Percentiles rank a stretch among this genome's conserved stretches.
Evolutionary conservation across 148 eudicot species (phyloP).

Genomic region (Camellia granthamiana): DNA sequence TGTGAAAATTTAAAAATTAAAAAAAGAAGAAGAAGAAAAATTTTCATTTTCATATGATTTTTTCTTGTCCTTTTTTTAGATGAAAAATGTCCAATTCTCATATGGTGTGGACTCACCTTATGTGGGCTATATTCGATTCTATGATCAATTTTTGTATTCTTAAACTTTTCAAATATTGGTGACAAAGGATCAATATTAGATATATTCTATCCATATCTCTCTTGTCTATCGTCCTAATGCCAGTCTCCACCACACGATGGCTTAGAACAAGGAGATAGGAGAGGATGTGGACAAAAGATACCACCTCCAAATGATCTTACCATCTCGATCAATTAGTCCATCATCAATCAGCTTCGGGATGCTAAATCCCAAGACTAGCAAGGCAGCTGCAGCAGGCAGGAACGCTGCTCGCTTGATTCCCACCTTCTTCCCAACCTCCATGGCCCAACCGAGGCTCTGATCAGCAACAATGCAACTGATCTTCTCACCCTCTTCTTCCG

Average conservation of each 20-base stretch:
- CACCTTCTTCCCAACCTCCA: constrained; percentile 23
- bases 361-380: constrained; percentile 17
- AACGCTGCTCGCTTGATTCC: constrained; percentile 22
- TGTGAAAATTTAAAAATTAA: too few relatives aligned
- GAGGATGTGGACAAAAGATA: too few relatives aligned
- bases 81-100: too few relatives aligned
- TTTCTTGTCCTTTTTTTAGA: too few relatives aligned
- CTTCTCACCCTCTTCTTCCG: not conserved
- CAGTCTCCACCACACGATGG: too few relatives aligned
- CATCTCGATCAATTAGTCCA: constrained; percentile 22
- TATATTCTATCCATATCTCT: too few relatives aligned
- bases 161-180: not conserved
- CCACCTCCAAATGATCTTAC: constrained; percentile 3
- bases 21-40: too few relatives aligned
- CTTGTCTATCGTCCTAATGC: too few relatives aligned
- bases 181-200: not conserved
- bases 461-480: constrained; percentile 36
- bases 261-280: too few relatives aligned
- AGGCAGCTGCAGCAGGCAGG: constrained; percentile 25
- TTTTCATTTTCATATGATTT: too few relatives aligned
- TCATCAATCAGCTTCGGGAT: constrained; percentile 25
- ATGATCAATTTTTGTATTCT: not conserved
- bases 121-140: too few relatives aligned
- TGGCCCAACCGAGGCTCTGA: constrained; percentile 25
- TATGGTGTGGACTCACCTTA: too few relatives aligned